Evolutionary conservation across 495 filamentous ascomycete species (phyloP), one percentile per base, ranked within the genome.

Genomic region (Margaritispora aquatica): DNA sequence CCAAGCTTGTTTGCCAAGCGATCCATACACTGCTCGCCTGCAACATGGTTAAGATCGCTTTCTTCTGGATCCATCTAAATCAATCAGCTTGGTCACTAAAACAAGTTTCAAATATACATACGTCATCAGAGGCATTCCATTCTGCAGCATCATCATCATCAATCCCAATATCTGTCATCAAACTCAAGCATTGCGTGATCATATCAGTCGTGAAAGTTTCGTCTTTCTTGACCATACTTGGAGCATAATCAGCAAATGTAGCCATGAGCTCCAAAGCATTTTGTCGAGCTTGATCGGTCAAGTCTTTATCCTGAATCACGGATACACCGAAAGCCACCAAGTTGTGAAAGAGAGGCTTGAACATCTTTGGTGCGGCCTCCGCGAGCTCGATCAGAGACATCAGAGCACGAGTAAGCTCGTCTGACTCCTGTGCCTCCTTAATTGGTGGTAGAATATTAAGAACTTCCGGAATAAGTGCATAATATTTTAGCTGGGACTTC

Each of bases 21-120:
- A 68, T 99, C 95, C 93, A 99, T 97, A 64, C 90, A 95, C 71
- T 99, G 95, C 74, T 99, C 95, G 62, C 95, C 95, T 15, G 94
- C 94, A 55, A 99, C 92, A 70, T 99, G 95, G 72, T 99, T 99
- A 26, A 88, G 80, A 70, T 99, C 95, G 65, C 91, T 97, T 71
- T 99, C 95, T 59, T 97, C 94, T 24, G 88, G 82, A 57, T 99
- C 95, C 55, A 96, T 84, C 85, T 91, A 41, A n/a, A 56, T 20
- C 26, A 36, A 21, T 54, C 21, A 54, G 52, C 7, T 5, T 24
- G 15, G 7, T 29, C 3, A 41, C 8, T 38, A 20, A 13, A 41
- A 21, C 11, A 21, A 19, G 24, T n/a, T 13, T 27, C 23, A 54
- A 17, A 11, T n/a, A n/a, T n/a, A 77, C 88, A 68, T 72, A 91